Evolutionary conservation across 2,329 filamentous ascomycete species (phyloP), one percentile per base, ranked within the genome.

Genomic region (Sphaerulina musiva): DNA sequence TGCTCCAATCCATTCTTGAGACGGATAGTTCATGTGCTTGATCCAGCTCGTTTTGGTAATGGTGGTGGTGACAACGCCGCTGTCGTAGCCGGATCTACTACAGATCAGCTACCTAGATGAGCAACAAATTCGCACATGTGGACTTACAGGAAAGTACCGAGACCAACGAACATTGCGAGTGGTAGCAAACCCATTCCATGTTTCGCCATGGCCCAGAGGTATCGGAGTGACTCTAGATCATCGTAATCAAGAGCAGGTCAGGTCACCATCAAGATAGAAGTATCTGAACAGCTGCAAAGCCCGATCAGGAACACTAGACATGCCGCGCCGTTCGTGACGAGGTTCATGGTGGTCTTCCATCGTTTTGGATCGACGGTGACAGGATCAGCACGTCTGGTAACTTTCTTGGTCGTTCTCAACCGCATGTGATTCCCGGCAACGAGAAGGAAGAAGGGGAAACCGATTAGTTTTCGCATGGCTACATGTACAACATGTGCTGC

Each of bases 1-100:
- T 26, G 76, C 74, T 46, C 79, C 79, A 2, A 78, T 80, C 14
- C 80, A 64, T 3, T 73, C 77, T 56, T 76, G 72, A 2, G 76
- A 79, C 1, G 79, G 80, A 39, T 78, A 60, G 6, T 72, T 48
- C 79, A 82, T 82, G 64, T 81, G 82, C 43, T 78, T 72, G 42
- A 78, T 74, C 78, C 78, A 82, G 62, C 78, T 81, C 60, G 77
- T 63, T 62, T 82, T 79, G 2, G 79, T 78, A 54, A 82, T 82
- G 32, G 78, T 81, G 23, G 78, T 81, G n/a, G 78, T 81, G 5
- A 77, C 78, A 50, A 81, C 80, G 31, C 79, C 79, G 0, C 78
- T 80, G 63, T 81, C 79, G 52, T 80, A 81, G 2, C 79, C 79
- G 64, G 79, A 82, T 46, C 53, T 55, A 9, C 20, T 11, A 32